phyloP scores from a whole-genome alignment of 2,329 filamentous ascomycete genomes.

The Proliferodiscus dingleyae region DNA sequence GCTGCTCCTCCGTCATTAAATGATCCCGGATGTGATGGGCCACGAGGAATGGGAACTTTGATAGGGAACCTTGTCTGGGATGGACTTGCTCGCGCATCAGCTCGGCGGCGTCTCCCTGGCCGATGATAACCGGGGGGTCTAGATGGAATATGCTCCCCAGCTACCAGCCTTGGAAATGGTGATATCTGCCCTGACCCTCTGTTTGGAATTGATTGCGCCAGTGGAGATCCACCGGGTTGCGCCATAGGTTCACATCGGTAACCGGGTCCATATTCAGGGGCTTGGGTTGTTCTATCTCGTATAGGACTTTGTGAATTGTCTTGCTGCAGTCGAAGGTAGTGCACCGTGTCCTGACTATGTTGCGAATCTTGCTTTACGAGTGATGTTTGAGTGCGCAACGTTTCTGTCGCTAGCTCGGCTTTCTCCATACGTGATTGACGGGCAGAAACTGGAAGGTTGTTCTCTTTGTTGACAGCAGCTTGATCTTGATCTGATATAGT shows the following conservation, averaged over 20 bases:
- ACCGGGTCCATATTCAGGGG: neutral
- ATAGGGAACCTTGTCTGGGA: neutral
- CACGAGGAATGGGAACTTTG: neutral
- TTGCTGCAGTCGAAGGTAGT: neutral
- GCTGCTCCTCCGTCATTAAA: neutral
- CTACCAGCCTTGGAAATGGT: neutral
- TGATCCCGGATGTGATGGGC: neutral
- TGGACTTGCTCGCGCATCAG: neutral
- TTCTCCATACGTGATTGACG: too few species aligned
- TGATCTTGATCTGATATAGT: too few species aligned
- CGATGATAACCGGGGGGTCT: neutral
- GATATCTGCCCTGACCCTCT: too few species aligned
- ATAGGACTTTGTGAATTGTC: neutral
- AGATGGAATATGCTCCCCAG: neutral
- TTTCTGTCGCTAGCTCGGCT: too few species aligned
- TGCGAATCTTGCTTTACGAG: neutral
- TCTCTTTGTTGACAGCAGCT: too few species aligned
- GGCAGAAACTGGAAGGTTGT: too few species aligned
- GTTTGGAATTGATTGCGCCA: neutral
- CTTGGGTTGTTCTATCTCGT: neutral
- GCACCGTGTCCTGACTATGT: neutral
- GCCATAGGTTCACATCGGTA: neutral
- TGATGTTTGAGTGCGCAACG: too few species aligned
- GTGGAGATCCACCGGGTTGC: neutral
- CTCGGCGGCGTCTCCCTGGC: neutral